A percentile compares a stretch with the other conserved stretches of the same genome.
phyloP scores from a whole-genome alignment of 192 early-diverging fungal genomes.

The Backusella tuberculispora region DNA sequence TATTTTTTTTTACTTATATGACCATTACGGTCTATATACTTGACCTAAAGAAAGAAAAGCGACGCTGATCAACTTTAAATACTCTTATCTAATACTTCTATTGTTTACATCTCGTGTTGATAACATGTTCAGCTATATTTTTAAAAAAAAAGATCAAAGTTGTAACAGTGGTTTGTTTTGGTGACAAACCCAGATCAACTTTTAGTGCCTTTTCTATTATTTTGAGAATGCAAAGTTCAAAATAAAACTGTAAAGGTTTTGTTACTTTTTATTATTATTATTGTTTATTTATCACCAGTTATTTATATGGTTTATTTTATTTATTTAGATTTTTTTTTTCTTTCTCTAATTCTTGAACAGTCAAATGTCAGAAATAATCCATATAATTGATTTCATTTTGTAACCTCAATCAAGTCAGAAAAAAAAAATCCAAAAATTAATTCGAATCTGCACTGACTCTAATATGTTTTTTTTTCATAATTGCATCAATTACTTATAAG shows the following conservation, averaged over 20 bases:
- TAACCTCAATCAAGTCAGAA: too few species aligned
- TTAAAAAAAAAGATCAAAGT: neutral
- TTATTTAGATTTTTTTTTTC: neutral
- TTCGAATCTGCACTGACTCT: neutral
- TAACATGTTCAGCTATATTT: too few species aligned
- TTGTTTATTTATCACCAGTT: neutral
- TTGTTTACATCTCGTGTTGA: too few species aligned
- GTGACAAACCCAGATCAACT: neutral
- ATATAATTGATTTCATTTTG: too few species aligned
- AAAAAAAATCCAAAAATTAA: neutral
- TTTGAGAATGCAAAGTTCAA: conserved; percentile 7
- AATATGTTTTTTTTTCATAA: neutral
- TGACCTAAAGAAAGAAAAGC: neutral
- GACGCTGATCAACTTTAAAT: neutral
- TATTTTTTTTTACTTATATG: too few species aligned
- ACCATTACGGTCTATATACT: too few species aligned
- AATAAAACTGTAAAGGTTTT: neutral
- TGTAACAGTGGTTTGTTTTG: neutral
- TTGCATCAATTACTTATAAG: neutral
- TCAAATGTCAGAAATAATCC: too few species aligned
- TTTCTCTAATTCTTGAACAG: too few species aligned
- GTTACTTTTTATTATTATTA: neutral
- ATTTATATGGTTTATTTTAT: neutral
- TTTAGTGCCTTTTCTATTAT: neutral
- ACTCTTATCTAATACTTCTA: too few species aligned